Evolutionary conservation across 2,329 filamentous ascomycete genomes (phyloP), one percentile per base, ranked within the genome.

Genomic region (Parasarocladium wereldwijsianum): DNA sequence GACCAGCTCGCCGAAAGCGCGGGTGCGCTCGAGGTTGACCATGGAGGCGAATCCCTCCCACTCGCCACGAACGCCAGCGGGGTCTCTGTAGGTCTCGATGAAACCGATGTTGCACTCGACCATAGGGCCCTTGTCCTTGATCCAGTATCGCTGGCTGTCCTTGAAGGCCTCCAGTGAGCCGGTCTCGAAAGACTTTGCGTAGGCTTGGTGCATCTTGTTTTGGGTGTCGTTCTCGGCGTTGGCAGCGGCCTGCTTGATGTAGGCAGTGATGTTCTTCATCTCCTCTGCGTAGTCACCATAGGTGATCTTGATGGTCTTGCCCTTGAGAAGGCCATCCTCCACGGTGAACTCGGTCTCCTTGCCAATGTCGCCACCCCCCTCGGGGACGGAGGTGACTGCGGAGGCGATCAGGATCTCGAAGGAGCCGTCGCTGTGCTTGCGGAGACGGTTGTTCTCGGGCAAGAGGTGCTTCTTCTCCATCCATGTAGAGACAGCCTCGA

Each of bases 1-100:
- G 4, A 96, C 90, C 2, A 96, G 70, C 41, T 80, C 77, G 6
- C 78, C 79, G 47, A 96, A 96, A 1, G 86, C 83, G 34, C 70
- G 70, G 1, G 87, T 98, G 13, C 87, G 76, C 51, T 94, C 87
- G 46, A 87, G 65, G 55, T 96, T 96, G 26, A 96, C 78, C 53
- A 82, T 69, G 26, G 79, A 78, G 26, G 79, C 80, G 46, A 90
- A 85, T 3, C 82, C 82, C 52, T 90, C 81, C 76, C 80, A 92
- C 49, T 90, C 83, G 36, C 77, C 81, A 38, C 82, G 67, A 18
- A 85, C 70, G 35, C 83, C 82, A 35, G 79, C 75, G 17, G 83
- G 83, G 45, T 92, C 83, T 41, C 82, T 65, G 50, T 90, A 90
- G 0, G 81, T 85, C 57, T 90, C 82, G 30, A 90, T 78, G 46